phyloP scores from a whole-genome alignment of 2,329 filamentous ascomycete species.

The Drechslera avenae region DNA sequence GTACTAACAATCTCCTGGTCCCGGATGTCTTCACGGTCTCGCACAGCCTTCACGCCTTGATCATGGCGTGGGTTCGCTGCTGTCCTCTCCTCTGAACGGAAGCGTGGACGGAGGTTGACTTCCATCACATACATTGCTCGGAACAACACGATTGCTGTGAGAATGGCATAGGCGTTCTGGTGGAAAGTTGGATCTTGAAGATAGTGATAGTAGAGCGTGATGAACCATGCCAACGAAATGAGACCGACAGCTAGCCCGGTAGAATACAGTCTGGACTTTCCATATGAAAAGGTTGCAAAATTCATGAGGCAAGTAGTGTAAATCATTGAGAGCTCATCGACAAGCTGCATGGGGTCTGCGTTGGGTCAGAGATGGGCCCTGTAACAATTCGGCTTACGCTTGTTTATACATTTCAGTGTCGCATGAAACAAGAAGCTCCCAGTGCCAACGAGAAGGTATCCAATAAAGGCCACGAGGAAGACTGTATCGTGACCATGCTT shows the following conservation, averaged over 20 bases:
- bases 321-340: slow-evolving; percentile 74
- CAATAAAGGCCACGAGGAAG: slow-evolving; percentile 70
- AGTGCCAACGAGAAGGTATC: slow-evolving; percentile 65
- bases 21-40: slow-evolving; percentile 58
- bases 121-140: slow-evolving; percentile 82
- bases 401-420: slow-evolving; percentile 63
- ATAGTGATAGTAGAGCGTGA: slow-evolving; percentile 81
- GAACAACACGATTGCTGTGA: slow-evolving; percentile 72
- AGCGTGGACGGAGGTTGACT: slow-evolving; percentile 63
- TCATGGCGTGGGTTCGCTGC: slow-evolving; percentile 32
- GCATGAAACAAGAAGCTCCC: slow-evolving; percentile 69
- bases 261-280: slow-evolving; percentile 58
- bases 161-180: slow-evolving; percentile 74
- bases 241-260: slow-evolving; percentile 63
- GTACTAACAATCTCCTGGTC: slow-evolving; percentile 64
- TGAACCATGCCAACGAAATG: slow-evolving; percentile 61
- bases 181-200: slow-evolving; percentile 84
- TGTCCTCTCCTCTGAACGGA: slow-evolving; percentile 51
- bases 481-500: slow-evolving; percentile 74
- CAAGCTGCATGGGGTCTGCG: slow-evolving; percentile 70
- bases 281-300: slow-evolving; percentile 77
- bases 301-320: slow-evolving; percentile 72
- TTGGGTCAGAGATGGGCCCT: slow-evolving; percentile 61
- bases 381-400: neutral
- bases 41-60: slow-evolving; percentile 40